Conservation (phyloP, 2,329 filamentous ascomycete genomes). For the Lojkania enalia region DNA sequence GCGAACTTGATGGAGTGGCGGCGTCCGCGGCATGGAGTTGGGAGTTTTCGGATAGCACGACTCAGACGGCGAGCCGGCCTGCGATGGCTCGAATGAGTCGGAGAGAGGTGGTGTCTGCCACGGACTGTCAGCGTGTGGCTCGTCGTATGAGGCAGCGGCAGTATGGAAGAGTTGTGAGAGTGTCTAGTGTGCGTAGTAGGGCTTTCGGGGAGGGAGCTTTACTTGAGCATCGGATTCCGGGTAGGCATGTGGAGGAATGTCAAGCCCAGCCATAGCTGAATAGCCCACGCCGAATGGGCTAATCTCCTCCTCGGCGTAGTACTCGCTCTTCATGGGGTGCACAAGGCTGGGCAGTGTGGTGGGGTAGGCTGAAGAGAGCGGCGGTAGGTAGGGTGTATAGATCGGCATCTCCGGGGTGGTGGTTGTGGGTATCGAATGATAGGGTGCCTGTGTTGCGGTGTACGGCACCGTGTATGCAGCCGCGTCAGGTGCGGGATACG, state of each 20-base stretch:
- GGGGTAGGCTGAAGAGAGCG: slow-evolving; percentile 49
- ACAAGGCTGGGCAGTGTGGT: slow-evolving; percentile 65
- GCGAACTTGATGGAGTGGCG: slow-evolving; percentile 51
- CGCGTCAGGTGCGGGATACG: slow-evolving; percentile 69
- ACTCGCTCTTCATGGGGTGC: slow-evolving; percentile 68
- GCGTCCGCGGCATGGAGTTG: slow-evolving; percentile 72
- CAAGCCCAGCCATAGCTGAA: slow-evolving; percentile 65
- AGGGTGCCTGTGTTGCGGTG: slow-evolving; percentile 42
- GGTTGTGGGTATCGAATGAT: slow-evolving; percentile 44
- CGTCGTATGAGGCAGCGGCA: slow-evolving; percentile 29
- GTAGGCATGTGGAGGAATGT: slow-evolving; percentile 65
- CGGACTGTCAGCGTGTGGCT: slow-evolving; percentile 41
- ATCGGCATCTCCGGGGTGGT: slow-evolving; percentile 48
- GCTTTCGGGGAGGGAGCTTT: slow-evolving; percentile 58
- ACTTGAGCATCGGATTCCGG: slow-evolving; percentile 74
- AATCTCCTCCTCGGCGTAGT: slow-evolving; percentile 61
- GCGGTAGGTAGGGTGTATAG: slow-evolving; percentile 61
- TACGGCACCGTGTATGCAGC: slow-evolving; percentile 63
- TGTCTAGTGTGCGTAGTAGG: slow-evolving; percentile 41
- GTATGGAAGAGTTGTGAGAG: slow-evolving; percentile 29
- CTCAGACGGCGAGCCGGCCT: slow-evolving; percentile 48
- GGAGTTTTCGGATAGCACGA: slow-evolving; percentile 64
- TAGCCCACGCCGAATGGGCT: slow-evolving; percentile 71
- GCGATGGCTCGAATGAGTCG: slow-evolving; percentile 70
- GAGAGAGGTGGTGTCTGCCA: slow-evolving; percentile 75